Conservation (phyloP, 2,329 filamentous ascomycete genomes). For the Ceratocystis albifundus region DNA sequence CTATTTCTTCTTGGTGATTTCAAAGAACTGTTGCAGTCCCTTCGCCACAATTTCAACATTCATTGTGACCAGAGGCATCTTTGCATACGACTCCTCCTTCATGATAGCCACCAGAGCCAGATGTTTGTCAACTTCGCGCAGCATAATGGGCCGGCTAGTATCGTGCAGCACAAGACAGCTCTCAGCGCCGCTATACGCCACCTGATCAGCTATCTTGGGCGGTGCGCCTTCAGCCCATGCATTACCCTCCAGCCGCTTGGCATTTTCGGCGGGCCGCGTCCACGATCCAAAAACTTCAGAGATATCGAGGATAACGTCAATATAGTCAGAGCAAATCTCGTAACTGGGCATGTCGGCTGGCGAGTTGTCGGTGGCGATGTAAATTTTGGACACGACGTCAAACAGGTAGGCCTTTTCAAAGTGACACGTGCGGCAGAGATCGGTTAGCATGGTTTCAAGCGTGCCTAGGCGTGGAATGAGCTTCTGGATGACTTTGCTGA, state of each 20-base stretch:
- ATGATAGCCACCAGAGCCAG: conserved; percentile 75
- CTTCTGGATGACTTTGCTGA: conserved; percentile 97
- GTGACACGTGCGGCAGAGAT: conserved; percentile 80
- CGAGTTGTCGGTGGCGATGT: conserved; percentile 89
- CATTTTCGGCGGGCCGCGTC: conserved; percentile 45
- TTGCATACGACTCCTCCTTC: conserved; percentile 73
- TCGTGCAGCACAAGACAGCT: conserved; percentile 57
- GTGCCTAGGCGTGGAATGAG: conserved; percentile 87
- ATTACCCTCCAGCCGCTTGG: conserved; percentile 45
- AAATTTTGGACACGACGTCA: conserved; percentile 95
- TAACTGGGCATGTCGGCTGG: conserved; percentile 93
- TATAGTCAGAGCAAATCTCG: conserved; percentile 97
- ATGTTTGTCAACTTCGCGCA: conserved; percentile 61
- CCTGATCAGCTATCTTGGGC: conserved; percentile 49
- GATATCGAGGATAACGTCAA: conserved; percentile 95
- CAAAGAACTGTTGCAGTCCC: conserved; percentile 67
- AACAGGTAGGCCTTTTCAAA: conserved; percentile 98
- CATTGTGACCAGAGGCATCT: conserved; percentile 76
- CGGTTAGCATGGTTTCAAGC: conserved; percentile 86
- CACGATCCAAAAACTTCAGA: conserved; percentile 86
- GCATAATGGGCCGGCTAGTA: conserved; percentile 51
- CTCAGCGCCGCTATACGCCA: conserved; percentile 54
- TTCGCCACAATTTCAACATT: conserved; percentile 74
- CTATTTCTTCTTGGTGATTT: conserved; percentile 50
- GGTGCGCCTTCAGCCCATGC: conserved; percentile 42